These are phyloP conservation scores for Davidsoniella australis DNA, from an alignment of 2,329 filamentous ascomycete species.

Conservation along the genomic window DNA sequence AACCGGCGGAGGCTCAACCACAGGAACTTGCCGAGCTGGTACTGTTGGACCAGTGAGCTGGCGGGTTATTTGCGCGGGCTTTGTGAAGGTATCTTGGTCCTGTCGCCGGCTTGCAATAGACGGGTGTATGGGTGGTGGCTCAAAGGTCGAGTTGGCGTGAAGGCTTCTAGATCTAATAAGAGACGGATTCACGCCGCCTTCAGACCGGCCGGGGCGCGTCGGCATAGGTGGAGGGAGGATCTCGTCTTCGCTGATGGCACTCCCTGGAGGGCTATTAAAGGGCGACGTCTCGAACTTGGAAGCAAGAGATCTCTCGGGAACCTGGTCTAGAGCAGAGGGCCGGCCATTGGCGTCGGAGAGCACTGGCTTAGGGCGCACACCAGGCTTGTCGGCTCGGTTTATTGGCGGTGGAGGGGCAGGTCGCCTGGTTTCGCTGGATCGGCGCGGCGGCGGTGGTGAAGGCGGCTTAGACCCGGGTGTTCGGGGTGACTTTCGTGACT, in stretches of 20 bases:
- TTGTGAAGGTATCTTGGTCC: slow-evolving; percentile 3
- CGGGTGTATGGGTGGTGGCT: slow-evolving; percentile 11
- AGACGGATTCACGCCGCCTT: slow-evolving; percentile 1
- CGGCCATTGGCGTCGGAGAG: slow-evolving; percentile 17
- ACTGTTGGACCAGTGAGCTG: slow-evolving; percentile 11
- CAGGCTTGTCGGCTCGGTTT: slow-evolving; percentile 58
- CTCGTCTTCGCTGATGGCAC: slow-evolving; percentile 24
- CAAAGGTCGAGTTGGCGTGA: slow-evolving; percentile 9
- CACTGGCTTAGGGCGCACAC: slow-evolving; percentile 18
- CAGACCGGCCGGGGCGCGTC: slow-evolving; percentile 10
- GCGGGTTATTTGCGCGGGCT: slow-evolving; percentile 6
- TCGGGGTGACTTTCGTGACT: slow-evolving; percentile 31
- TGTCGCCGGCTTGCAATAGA: slow-evolving; percentile 5
- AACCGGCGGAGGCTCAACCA: slow-evolving; percentile 9
- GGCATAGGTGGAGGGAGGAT: slow-evolving; percentile 19
- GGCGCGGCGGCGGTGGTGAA: slow-evolving; percentile 45
- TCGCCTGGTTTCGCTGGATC: slow-evolving; percentile 41
- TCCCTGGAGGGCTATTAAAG: slow-evolving; percentile 73
- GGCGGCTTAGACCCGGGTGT: slow-evolving; percentile 33
- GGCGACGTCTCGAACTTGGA: slow-evolving; percentile 43
- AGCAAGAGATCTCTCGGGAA: slow-evolving; percentile 11
- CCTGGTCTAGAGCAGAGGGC: slow-evolving; percentile 1
- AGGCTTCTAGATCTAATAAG: slow-evolving; percentile 12
- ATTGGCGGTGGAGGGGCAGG: slow-evolving; percentile 47
- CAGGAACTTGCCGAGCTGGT: slow-evolving; percentile 2